Conservation (phyloP, 805 yeast genomes). For the Candida ipomoeae region DNA sequence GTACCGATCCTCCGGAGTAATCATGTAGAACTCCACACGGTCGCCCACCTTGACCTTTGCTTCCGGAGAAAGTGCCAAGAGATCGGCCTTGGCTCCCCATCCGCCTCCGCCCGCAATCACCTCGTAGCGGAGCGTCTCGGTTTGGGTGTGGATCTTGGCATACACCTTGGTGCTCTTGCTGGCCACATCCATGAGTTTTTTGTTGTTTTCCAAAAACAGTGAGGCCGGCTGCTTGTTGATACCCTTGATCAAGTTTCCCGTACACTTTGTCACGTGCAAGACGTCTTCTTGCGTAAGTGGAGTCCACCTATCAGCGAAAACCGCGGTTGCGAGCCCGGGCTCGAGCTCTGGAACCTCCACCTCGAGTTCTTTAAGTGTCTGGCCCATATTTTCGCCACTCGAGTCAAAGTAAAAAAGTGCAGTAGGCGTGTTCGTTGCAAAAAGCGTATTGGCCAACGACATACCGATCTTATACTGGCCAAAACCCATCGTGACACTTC, state of each 20-base stretch:
- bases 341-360: conserved; percentile 21
- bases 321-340: conserved; percentile 6
- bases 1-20: conserved; percentile 33
- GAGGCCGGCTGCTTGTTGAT: conserved; percentile 58
- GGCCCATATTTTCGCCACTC: conserved; percentile 22
- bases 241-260: conserved; percentile 57
- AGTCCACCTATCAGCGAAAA: conserved; percentile 31
- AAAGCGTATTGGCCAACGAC: conserved; percentile 38
- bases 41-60: conserved; percentile 46
- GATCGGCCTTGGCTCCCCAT: conserved; percentile 67
- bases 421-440: conserved; percentile 30
- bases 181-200: conserved; percentile 32
- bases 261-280: conserved; percentile 44
- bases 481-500: conserved; percentile 22
- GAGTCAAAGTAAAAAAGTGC: conserved; percentile 35
- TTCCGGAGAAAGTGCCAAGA: conserved; percentile 61
- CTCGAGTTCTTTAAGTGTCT: conserved; percentile 26
- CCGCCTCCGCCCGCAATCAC: conserved; percentile 75
- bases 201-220: conserved; percentile 46
- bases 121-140: conserved; percentile 32
- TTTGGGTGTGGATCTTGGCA: conserved; percentile 25
- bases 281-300: conserved; percentile 23
- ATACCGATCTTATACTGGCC: conserved; percentile 18
- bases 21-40: conserved; percentile 43
- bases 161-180: conserved; percentile 44